These are phyloP conservation scores for Leccinellum luteum DNA, from an alignment of 768 basidiomycete species.

Conservation along the genomic window DNA sequence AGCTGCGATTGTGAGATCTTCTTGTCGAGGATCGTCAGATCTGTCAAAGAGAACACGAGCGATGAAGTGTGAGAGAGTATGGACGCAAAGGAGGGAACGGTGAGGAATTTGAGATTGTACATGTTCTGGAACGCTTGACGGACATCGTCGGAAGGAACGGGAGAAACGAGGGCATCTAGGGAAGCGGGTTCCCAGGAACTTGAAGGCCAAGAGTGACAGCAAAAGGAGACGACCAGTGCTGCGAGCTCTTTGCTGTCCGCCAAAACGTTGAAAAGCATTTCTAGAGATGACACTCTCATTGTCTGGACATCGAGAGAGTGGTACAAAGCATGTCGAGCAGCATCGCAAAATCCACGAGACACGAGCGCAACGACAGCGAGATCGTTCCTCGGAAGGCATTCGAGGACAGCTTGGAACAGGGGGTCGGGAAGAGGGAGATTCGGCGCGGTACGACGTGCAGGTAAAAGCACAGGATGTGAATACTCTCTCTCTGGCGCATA, in stretches of 20 bases:
- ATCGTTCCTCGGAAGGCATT: slow-evolving; percentile 17
- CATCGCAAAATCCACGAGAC: slow-evolving; percentile 21
- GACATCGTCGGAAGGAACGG: slow-evolving; percentile 17
- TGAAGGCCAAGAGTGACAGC: slow-evolving; percentile 23
- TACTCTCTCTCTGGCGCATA: neutral
- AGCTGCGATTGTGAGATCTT: slow-evolving; percentile 22
- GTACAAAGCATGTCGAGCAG: slow-evolving; percentile 24
- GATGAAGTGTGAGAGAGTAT: slow-evolving; percentile 18
- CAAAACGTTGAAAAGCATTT: slow-evolving; percentile 20
- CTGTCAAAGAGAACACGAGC: slow-evolving; percentile 22
- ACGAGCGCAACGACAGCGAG: slow-evolving; percentile 23
- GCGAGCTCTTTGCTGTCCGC: slow-evolving; percentile 22
- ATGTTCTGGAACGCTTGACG: slow-evolving; percentile 29
- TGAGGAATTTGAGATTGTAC: slow-evolving; percentile 27
- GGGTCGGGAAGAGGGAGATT: slow-evolving; percentile 14
- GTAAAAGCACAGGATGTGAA: neutral
- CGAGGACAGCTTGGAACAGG: slow-evolving; percentile 21
- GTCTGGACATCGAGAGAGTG: slow-evolving; percentile 18
- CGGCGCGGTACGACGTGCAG: neutral
- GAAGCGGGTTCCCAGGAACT: slow-evolving; percentile 5
- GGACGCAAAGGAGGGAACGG: slow-evolving; percentile 24
- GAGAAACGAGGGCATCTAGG: slow-evolving; percentile 4
- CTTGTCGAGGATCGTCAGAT: slow-evolving; percentile 29
- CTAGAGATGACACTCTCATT: slow-evolving; percentile 9
- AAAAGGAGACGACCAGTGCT: slow-evolving; percentile 21